Percentiles rank a stretch among this genome's conserved stretches.
phyloP scores from a whole-genome alignment of 495 filamentous ascomycete species.

The Hypoxylon intermedium region DNA sequence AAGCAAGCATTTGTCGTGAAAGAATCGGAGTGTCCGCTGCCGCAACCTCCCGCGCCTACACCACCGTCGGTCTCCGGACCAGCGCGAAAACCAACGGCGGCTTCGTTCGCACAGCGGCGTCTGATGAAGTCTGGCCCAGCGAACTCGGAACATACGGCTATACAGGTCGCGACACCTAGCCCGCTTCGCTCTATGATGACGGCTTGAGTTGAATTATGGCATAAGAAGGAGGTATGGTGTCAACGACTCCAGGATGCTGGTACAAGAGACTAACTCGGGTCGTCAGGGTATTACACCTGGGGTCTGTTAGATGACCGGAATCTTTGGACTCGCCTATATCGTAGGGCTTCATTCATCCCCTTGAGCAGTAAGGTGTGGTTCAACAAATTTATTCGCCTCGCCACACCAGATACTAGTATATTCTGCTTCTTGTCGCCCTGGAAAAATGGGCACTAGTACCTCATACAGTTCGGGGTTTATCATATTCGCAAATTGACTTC shows the following conservation, averaged over 20 bases:
- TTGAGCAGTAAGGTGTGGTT: conserved; percentile 19
- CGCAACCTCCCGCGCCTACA: conserved; percentile 48
- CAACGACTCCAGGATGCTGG: background rate
- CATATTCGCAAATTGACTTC: conserved; percentile 14
- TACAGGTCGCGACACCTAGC: conserved; percentile 59
- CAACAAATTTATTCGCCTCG: conserved; percentile 5
- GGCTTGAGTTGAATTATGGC: conserved; percentile 56
- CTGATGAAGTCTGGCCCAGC: conserved; percentile 47
- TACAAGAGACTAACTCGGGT: conserved; percentile 26
- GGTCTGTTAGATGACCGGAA: conserved; percentile 29
- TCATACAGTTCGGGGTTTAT: conserved; percentile 7
- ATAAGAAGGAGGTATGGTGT: conserved; percentile 37
- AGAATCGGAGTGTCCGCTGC: conserved; percentile 46
- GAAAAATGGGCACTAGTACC: background rate
- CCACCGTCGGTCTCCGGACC: conserved; percentile 47
- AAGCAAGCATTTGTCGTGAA: conserved; percentile 51
- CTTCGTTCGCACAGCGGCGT: conserved; percentile 43
- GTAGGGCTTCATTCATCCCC: conserved; percentile 35
- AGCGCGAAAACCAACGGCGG: conserved; percentile 46
- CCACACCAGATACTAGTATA: conserved; percentile 16
- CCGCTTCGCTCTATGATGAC: conserved; percentile 67
- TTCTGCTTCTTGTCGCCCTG: conserved; percentile 24
- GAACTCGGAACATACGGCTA: conserved; percentile 46
- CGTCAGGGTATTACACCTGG: conserved; percentile 28
- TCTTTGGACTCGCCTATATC: conserved; percentile 28